Evolutionary conservation across 176 grass and related monocot species (phyloP).

Genomic region (Tillandsia leiboldiana): DNA sequence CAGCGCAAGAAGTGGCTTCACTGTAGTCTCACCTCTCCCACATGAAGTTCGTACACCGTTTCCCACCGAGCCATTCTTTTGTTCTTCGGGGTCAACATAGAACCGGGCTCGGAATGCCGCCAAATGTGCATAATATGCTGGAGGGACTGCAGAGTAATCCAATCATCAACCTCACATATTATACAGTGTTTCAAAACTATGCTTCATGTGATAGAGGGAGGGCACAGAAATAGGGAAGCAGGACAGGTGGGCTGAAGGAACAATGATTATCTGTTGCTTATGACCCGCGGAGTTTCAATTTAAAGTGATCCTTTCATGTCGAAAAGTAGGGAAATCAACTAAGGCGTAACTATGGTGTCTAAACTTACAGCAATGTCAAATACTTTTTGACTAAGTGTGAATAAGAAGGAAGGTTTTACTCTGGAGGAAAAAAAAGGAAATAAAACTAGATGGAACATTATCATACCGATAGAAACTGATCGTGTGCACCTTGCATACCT

Average conservation of each 20-base stretch:
- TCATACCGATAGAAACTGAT: constrained; percentile 68
- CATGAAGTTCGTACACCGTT: neutral
- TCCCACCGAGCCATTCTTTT: constrained; percentile 25
- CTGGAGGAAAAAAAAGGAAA: too few relatives aligned
- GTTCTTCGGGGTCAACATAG: constrained; percentile 39
- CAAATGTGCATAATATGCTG: constrained; percentile 73
- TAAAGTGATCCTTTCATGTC: neutral
- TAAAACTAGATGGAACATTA: too few relatives aligned
- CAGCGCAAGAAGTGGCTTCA: constrained; percentile 35
- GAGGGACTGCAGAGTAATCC: constrained; percentile 40
- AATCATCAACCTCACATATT: neutral
- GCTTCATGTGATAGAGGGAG: neutral
- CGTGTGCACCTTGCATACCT: constrained; percentile 72
- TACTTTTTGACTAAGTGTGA: neutral
- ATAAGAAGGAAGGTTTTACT: neutral
- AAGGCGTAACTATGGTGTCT: neutral
- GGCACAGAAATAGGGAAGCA: neutral
- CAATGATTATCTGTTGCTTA: too few relatives aligned
- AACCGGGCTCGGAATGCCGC: constrained; percentile 55
- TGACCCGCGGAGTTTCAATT: neutral
- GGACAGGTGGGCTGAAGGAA: neutral
- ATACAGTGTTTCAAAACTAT: neutral
- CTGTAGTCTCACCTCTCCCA: neutral
- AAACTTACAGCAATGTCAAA: neutral
- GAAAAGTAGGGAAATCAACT: neutral